Conservation (phyloP, 2,329 filamentous ascomycete species). For the Diaporthe capsici region DNA sequence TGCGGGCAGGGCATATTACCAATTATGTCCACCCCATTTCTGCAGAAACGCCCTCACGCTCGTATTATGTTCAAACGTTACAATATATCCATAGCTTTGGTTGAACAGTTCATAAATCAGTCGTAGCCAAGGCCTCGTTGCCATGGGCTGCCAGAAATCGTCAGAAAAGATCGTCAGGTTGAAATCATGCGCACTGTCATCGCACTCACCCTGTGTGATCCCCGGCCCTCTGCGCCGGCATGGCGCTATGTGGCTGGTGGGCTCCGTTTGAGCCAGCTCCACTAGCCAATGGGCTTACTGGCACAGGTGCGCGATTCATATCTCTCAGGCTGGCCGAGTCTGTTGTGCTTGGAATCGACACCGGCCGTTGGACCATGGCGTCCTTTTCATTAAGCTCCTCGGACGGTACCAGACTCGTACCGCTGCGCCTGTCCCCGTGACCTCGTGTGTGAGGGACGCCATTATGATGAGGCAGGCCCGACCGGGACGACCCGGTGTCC, state of each 20-base stretch:
- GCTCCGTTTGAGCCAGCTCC: constrained; percentile 51
- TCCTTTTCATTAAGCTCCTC: constrained; percentile 44
- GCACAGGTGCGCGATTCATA: constrained; percentile 44
- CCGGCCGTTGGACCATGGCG: constrained; percentile 40
- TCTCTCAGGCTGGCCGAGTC: constrained; percentile 43
- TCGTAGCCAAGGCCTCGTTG: constrained; percentile 71
- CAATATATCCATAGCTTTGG: constrained; percentile 10
- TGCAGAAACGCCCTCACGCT: constrained; percentile 6
- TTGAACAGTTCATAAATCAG: constrained; percentile 42
- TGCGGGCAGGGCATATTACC: constrained; percentile 27
- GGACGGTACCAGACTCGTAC: constrained; percentile 63
- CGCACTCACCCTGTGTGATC: constrained; percentile 62
- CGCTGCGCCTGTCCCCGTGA: constrained; percentile 57
- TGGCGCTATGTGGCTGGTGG: constrained; percentile 57
- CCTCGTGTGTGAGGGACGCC: constrained; percentile 33
- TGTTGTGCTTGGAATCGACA: constrained; percentile 46
- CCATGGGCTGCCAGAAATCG: constrained; percentile 61
- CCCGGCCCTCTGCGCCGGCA: constrained; percentile 54
- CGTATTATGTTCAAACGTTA: constrained; percentile 33
- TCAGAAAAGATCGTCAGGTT: constrained; percentile 42
- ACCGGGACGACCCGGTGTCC: constrained; percentile 68
- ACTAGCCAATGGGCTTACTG: constrained; percentile 49
- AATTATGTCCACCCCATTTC: constrained; percentile 14
- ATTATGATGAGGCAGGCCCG: constrained; percentile 32
- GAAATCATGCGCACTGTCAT: background rate